phyloP scores from a whole-genome alignment of 306 rosid species.

The Delonix regia region DNA sequence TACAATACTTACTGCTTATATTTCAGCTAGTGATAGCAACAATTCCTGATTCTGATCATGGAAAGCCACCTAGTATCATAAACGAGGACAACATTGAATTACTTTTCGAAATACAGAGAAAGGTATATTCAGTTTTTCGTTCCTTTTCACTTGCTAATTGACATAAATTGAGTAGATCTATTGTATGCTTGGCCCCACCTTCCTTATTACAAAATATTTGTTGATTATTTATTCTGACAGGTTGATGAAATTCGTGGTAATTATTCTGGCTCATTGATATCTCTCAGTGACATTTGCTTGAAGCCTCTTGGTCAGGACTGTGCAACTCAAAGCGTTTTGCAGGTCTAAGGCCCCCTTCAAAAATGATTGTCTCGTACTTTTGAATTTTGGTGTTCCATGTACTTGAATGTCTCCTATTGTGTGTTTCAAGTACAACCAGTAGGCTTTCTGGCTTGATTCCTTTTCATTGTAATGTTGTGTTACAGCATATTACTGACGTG shows the following conservation, averaged over 20 bases:
- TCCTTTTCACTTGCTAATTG: conserved; percentile 29
- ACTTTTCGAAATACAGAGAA: conserved; percentile 84
- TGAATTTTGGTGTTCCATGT: conserved; percentile 22
- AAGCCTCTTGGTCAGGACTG: conserved; percentile 93
- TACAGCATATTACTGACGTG: conserved; percentile 19
- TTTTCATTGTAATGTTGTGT: conserved; percentile 4
- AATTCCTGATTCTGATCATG: conserved; percentile 59
- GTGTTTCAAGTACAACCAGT: conserved; percentile 7
- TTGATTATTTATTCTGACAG: conserved; percentile 46
- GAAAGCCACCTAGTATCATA: conserved; percentile 72
- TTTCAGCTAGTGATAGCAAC: conserved; percentile 85
- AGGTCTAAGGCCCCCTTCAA: conserved; percentile 52
- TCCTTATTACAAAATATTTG: conserved; percentile 24
- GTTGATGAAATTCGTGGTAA: conserved; percentile 79
- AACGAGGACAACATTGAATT: conserved; percentile 84
- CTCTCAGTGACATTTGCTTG: conserved; percentile 87
- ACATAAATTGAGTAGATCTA: conserved; percentile 17
- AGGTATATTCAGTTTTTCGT: conserved; percentile 59
- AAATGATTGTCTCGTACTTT: conserved; percentile 20
- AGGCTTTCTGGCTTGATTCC: conserved; percentile 29
- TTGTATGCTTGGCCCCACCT: conserved; percentile 13
- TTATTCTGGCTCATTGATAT: conserved; percentile 69
- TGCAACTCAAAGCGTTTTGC: conserved; percentile 97
- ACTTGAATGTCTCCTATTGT: conserved; percentile 31
- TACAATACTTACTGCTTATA: conserved; percentile 31